A percentile compares a stretch with the other conserved stretches of the same genome.
Evolutionary conservation across 495 filamentous ascomycete genomes (phyloP).

Genomic region (Extremus antarcticus): DNA sequence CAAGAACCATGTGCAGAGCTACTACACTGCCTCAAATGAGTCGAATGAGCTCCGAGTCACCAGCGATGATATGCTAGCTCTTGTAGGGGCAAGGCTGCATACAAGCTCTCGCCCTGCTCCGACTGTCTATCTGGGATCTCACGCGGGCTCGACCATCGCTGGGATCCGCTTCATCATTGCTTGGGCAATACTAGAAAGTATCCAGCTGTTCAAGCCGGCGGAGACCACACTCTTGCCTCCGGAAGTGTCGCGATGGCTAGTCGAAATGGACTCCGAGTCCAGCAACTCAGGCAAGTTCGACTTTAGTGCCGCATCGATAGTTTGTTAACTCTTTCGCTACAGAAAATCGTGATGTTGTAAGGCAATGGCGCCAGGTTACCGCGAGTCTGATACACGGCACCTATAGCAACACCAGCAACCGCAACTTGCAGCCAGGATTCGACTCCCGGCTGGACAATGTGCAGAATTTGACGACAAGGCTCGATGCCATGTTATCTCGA

Average conservation of each 20-base stretch:
- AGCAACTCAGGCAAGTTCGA: neutral
- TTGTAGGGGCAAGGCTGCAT: no score
- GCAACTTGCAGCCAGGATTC: neutral
- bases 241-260: conserved; percentile 18
- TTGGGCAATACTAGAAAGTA: conserved; percentile 24
- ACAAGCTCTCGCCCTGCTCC: neutral
- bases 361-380: neutral
- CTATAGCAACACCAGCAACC: neutral
- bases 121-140: conserved; percentile 16
- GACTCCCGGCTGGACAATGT: neutral
- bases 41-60: neutral
- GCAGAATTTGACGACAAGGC: neutral
- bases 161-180: conserved; percentile 22
- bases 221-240: conserved; percentile 25
- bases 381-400: neutral
- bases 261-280: neutral
- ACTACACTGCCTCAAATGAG: conserved; percentile 19
- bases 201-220: neutral
- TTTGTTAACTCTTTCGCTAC: neutral
- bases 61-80: no score
- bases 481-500: neutral
- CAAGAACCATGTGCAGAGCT: conserved; percentile 35
- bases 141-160: conserved; percentile 10
- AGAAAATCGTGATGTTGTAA: neutral
- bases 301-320: no score